Base-by-base conservation (phyloP, 306 rosid species). In the Luffa acutangula region DNA sequence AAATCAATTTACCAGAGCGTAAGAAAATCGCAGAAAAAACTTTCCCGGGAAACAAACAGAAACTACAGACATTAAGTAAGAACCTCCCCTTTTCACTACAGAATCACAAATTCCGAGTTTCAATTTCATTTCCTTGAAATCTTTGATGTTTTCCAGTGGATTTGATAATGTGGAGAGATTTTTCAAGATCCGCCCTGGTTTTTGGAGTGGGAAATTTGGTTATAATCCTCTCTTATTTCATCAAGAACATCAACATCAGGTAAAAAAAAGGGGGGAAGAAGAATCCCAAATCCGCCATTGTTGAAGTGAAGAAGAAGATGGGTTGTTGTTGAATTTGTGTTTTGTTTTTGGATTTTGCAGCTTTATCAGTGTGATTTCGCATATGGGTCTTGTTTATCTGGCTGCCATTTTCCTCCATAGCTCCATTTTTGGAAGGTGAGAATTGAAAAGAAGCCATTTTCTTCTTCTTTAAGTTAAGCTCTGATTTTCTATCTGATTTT, bases 131-230 rank as follows among this genome's bases (percentile, higher is more conserved):
- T 52, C 2, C 46, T 13, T 69, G 39, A 69, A 25, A 43, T 21
- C 21, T 51, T 72, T 73, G 78, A 33, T 15, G 18, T 72, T 76
- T 33, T 65, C 43, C 88, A 94, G 98, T 87, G 84, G 97, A 92
- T 81, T 89, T 94, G 70, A 76, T 92, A 66, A 89, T 92, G 98
- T 94, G 98, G 98, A 94, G 86, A 78, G 97, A 94, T 53, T 81
- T 90, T 73, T 87, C 93, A 79, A 92, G 94, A 87, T 94, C 98
- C 14, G 92, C 88, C 41, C 89, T 92, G 80, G 87, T 90, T 41
- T 89, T 92, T 63, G 96, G 96, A 67, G 43, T 88, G 70, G 98
- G 98, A 72, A 83, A 96, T 80, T 89, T 90, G 79, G 21, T 83
- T 51, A 89, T 92, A 71, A 54, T 86, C 81, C 88, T 94, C 51